These are phyloP conservation scores for Rugonectria rugulosa DNA, from an alignment of 2,329 filamentous ascomycete species.

Conservation along the genomic window DNA sequence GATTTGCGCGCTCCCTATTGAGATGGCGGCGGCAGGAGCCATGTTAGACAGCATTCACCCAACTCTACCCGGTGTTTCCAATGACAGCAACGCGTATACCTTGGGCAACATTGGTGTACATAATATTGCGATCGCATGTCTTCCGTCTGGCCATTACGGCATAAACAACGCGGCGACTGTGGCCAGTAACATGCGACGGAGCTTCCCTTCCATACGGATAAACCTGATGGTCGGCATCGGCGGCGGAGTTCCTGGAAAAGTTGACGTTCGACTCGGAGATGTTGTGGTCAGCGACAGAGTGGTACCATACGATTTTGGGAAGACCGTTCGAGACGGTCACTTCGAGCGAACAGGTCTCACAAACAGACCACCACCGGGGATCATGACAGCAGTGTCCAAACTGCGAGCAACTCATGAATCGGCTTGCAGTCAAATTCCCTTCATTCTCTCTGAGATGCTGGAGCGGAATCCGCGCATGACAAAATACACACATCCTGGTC, in stretches of 20 bases:
- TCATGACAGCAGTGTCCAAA: conserved; percentile 15
- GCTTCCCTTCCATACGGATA: conserved; percentile 15
- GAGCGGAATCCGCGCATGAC: neutral
- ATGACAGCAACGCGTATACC: conserved; percentile 22
- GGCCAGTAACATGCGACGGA: conserved; percentile 18
- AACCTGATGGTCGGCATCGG: conserved; percentile 40
- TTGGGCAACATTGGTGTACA: conserved; percentile 17
- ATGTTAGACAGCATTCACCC: conserved; percentile 25
- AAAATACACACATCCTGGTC: neutral
- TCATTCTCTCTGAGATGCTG: conserved; percentile 7
- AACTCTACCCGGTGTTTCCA: neutral
- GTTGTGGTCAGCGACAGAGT: conserved; percentile 29
- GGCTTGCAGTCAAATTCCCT: neutral
- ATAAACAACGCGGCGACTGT: conserved; percentile 8
- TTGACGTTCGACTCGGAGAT: conserved; percentile 29
- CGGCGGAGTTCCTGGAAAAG: conserved; percentile 32
- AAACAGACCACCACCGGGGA: neutral
- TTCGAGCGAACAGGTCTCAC: conserved; percentile 19
- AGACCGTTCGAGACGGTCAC: conserved; percentile 6
- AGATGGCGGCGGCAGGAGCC: conserved; percentile 19
- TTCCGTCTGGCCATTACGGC: conserved; percentile 5
- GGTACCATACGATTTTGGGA: conserved; percentile 31
- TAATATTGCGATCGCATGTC: conserved; percentile 18
- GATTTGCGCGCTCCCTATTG: conserved; percentile 26
- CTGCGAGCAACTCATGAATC: conserved; percentile 19